A percentile compares a stretch with the other conserved stretches of the same genome.
Evolutionary conservation across 2,329 filamentous ascomycete species (phyloP).

Genomic region (Biscogniauxia sp.): DNA sequence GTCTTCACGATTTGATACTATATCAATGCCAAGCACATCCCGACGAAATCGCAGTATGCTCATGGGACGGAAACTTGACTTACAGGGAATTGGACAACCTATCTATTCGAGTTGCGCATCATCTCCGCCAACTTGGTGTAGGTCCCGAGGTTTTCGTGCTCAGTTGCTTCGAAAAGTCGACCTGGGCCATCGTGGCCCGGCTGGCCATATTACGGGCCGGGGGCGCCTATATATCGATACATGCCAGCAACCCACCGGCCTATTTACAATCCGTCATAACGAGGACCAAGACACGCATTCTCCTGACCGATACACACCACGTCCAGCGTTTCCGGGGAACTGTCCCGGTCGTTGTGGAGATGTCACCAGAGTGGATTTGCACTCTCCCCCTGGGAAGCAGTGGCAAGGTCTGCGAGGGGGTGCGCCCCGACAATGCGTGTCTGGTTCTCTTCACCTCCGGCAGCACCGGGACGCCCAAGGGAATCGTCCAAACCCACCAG

Average conservation of each 20-base stretch:
- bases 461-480: conserved; percentile 21
- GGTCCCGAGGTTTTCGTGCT: conserved; percentile 33
- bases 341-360: conserved; percentile 9
- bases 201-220: conserved; percentile 35
- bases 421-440: conserved; percentile 12
- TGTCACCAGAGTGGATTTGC: conserved; percentile 8
- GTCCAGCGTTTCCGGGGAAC: conserved; percentile 11
- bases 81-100: conserved; percentile 15
- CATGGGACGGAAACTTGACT: conserved; percentile 3
- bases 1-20: not conserved
- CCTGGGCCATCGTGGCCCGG: conserved; percentile 36
- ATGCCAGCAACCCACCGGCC: conserved; percentile 34
- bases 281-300: conserved; percentile 13
- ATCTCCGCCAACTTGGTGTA: conserved; percentile 30
- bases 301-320: conserved; percentile 12
- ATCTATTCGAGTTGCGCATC: conserved; percentile 24
- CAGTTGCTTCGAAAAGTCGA: conserved; percentile 35
- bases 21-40: not conserved
- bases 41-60: not conserved
- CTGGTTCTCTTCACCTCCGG: conserved; percentile 22
- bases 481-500: conserved; percentile 17
- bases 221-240: conserved; percentile 37
- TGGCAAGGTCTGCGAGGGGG: not conserved
- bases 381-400: conserved; percentile 1
- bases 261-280: conserved; percentile 22